A percentile compares a stretch with the other conserved stretches of the same genome.
Conservation (phyloP, 768 basidiomycete species). For the Goffeauzyma gilvescens region DNA sequence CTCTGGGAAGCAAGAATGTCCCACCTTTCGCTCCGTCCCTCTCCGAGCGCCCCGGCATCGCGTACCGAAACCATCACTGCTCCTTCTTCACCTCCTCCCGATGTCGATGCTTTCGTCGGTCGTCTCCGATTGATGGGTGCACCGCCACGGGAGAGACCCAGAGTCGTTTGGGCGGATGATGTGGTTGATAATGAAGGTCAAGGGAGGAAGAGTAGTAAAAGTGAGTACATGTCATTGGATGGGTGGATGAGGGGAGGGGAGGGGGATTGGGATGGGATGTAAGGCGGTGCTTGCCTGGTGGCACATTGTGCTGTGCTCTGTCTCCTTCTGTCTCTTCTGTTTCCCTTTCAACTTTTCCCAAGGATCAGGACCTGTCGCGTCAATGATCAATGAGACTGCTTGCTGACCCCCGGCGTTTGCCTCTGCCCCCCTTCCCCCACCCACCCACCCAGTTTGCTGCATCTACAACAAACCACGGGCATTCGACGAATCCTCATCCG, state of each 20-base stretch:
- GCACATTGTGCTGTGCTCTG: neutral
- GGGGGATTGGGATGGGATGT: neutral
- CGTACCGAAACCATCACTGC: too few relatives aligned
- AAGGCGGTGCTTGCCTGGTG: neutral
- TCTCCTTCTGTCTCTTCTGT: neutral
- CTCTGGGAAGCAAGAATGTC: too few relatives aligned
- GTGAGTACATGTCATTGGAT: constrained; percentile 37
- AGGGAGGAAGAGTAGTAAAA: constrained; percentile 81
- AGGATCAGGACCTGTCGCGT: too few relatives aligned
- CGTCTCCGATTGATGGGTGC: too few relatives aligned
- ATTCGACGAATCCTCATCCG: constrained; percentile 30
- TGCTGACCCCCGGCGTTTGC: too few relatives aligned
- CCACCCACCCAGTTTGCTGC: constrained; percentile 58
- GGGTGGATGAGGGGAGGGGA: neutral
- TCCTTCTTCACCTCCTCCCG: too few relatives aligned
- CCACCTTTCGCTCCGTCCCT: too few relatives aligned
- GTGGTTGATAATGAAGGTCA: constrained; percentile 80
- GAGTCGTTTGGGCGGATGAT: constrained; percentile 66
- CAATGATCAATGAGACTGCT: too few relatives aligned
- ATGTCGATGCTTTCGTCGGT: too few relatives aligned
- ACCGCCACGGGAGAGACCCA: too few relatives aligned
- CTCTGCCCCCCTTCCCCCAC: constrained; percentile 1
- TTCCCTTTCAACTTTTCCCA: too few relatives aligned
- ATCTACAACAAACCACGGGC: constrained; percentile 55
- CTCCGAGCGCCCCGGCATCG: too few relatives aligned